Evolutionary conservation across 2,329 filamentous ascomycete genomes (phyloP), one percentile per base, ranked within the genome.

Genomic region (Pestalotiopsis fici): DNA sequence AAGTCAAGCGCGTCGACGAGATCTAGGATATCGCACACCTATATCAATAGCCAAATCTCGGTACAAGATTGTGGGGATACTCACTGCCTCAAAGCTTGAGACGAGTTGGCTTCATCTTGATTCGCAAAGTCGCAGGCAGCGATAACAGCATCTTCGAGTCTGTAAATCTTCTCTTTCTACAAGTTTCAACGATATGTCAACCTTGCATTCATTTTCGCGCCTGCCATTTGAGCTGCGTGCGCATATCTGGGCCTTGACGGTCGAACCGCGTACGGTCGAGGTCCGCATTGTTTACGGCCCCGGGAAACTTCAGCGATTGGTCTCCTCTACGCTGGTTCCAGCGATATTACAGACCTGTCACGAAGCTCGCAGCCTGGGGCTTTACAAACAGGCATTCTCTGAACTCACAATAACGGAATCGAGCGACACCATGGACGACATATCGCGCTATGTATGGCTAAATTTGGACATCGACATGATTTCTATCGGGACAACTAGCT

Each of bases 391-490:
- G n/a, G 55, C 31, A 6, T 66, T 70, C 37, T 65, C 69, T 13
- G 69, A 71, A 62, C 13, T 69, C 43, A 43, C 60, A 47, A 9
- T 50, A 4, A 21, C 21, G 43, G 18, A 18, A 7, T 50, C 15
- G n/a, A 21, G n/a, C 3, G n/a, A n/a, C 43, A n/a, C 3, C 9
- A 21, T 3, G 43, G 7, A 50, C 21, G 5, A 3, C 5, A 50
- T 4, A n/a, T 3, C n/a, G 11, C 70, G 67, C 27, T 70, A 72
- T 31, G 65, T 71, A 50, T 72, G 69, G 70, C 59, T 72, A 12
- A 71, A 71, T 57, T 66, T 68, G 64, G 69, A 72, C 39, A 69
- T 71, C 39, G 70, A 72, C 21, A 67, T 71, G 56, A 31, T 71
- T n/a, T 69, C 68, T 6, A 70, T 72, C 56, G 69, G 70, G 56